Base-by-base conservation (phyloP, 352 stramenopile genomes). In the Globisporangium spiculum region DNA sequence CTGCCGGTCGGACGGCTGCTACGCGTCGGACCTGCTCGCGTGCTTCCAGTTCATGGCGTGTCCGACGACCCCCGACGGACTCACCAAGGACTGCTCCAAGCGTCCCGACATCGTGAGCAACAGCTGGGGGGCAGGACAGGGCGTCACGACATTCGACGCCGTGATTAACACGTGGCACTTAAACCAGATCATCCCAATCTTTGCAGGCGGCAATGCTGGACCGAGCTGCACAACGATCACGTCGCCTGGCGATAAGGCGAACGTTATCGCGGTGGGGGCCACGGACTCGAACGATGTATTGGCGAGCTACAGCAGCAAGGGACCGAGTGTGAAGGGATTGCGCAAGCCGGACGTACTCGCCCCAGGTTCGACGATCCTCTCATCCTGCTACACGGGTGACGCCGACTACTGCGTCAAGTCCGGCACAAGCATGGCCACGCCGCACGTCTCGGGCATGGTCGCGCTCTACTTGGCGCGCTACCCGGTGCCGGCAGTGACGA, bases 341-440 rank as follows among this genome's bases (percentile, higher is more conserved):
- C 68, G 72, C 3, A 92, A 92, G 53, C 84, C 84, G 3, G 81
- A 90, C 62, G 61, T 92, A 10, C 60, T 74, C 48, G 81, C 81
- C 3, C 84, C 83, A 16, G 84, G 84, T 20, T 67, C 63, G 26
- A 63, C 72, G 14, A 83, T 90, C 57, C 64, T 74, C 27, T 89
- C 82, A 1, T 75, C 79, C 14, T 89, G 80, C 60, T 85, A 72
- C 66, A 82, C 67, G 18, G 73, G 77, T 26, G 79, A 89, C 55
- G 58, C 53, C 1, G 73, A 70, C 24, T 89, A 88, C 63, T 89
- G 73, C 52, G 74, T 78, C 67, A 88, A 86, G 67, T 88, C 76
- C 4, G 84, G 83, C 34, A 90, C 84, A 1, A 91, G 83, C 62
- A 88, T 89, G 79, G 84, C 83, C 1, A 67, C 83, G 6, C 83